A percentile compares a stretch with the other conserved stretches of the same genome.
Conservation (phyloP, 257 asterid genomes). For the Haberlea rhodopensis region DNA sequence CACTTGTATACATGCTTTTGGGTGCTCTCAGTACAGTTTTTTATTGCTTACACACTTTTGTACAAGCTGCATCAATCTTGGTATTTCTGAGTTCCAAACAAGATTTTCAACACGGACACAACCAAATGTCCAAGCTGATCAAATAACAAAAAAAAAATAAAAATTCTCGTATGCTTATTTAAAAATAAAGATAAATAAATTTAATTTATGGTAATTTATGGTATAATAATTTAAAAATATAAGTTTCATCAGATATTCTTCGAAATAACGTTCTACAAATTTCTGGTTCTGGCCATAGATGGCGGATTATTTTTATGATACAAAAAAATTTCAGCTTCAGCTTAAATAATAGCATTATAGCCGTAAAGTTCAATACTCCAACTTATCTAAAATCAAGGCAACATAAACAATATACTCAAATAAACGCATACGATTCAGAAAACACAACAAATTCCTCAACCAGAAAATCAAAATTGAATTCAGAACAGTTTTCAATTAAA, state of each 20-base stretch:
- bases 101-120: neutral
- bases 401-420: neutral
- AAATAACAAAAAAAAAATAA: too few relatives aligned
- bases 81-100: too few relatives aligned
- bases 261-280: too few relatives aligned
- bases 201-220: too few relatives aligned
- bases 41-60: neutral
- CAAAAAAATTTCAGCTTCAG: neutral
- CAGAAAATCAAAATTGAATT: neutral
- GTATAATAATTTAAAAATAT: too few relatives aligned
- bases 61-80: neutral
- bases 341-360: neutral
- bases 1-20: neutral
- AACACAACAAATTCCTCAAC: neutral
- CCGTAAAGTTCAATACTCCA: neutral
- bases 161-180: neutral
- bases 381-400: neutral
- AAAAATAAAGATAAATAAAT: too few relatives aligned
- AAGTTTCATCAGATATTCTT: neutral
- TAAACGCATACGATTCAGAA: neutral
- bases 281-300: neutral
- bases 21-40: neutral
- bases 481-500: neutral
- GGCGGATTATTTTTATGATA: neutral
- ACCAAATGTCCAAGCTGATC: neutral